Conservation (phyloP, 2,329 filamentous ascomycete species). For the Colletotrichum salicis region DNA sequence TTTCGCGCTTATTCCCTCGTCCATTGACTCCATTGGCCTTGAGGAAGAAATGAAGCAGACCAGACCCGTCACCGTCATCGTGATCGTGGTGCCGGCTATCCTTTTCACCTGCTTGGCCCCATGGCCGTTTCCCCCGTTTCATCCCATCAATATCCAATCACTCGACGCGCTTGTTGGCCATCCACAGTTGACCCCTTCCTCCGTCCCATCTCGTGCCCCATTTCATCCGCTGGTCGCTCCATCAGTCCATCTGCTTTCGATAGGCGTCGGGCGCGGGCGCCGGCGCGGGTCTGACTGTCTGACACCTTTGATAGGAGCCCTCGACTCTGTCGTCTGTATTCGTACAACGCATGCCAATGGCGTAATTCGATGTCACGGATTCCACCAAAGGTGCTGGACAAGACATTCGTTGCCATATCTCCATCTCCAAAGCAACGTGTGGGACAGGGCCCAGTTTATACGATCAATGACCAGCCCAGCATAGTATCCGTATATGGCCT, state of each 20-base stretch:
- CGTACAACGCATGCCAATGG: constrained; percentile 15
- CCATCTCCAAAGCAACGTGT: neutral
- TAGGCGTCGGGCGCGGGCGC: constrained; percentile 1
- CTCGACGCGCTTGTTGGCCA: neutral
- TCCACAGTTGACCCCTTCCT: constrained; percentile 7
- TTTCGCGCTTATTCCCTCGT: neutral
- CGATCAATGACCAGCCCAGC: neutral
- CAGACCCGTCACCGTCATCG: constrained; percentile 8
- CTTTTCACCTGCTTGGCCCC: constrained; percentile 14
- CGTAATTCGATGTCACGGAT: constrained; percentile 27
- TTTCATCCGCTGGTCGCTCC: constrained; percentile 16
- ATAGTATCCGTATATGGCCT: neutral
- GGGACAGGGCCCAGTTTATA: neutral
- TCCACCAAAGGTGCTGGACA: neutral
- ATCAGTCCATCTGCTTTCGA: neutral
- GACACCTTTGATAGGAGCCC: constrained; percentile 13
- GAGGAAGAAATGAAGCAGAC: neutral
- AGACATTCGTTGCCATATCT: neutral
- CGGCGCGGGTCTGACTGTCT: neutral
- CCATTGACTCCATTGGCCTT: neutral
- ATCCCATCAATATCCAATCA: constrained; percentile 15
- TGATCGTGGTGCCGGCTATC: constrained; percentile 19
- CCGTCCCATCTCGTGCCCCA: constrained; percentile 17
- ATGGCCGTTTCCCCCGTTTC: constrained; percentile 18
- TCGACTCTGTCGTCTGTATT: neutral